phyloP scores from a whole-genome alignment of 768 basidiomycete species.

The Mycena pura region DNA sequence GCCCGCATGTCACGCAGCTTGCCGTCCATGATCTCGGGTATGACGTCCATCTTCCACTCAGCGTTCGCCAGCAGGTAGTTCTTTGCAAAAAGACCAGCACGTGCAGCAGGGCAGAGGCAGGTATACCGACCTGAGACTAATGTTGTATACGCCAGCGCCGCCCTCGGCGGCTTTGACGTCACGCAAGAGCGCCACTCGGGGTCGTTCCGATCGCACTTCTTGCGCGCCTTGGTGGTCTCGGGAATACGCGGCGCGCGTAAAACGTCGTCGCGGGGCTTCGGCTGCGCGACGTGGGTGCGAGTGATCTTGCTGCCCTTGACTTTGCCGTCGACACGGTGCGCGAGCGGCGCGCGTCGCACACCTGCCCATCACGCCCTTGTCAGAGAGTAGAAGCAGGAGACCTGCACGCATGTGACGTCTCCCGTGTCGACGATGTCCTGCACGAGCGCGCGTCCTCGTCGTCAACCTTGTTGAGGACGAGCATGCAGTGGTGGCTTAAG shows the following conservation, averaged over 20 bases:
- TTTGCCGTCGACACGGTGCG: constrained; percentile 93
- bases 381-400: constrained; percentile 95
- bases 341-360: constrained; percentile 94
- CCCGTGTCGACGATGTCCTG: constrained; percentile 85
- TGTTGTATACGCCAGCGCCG: constrained; percentile 89
- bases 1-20: no score
- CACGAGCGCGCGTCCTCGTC: constrained; percentile 80
- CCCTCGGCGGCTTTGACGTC: constrained; percentile 89
- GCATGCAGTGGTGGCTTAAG: no score
- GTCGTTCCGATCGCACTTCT: constrained; percentile 88
- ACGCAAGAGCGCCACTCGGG: constrained; percentile 78
- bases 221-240: constrained; percentile 74
- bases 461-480: constrained; percentile 99
- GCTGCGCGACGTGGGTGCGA: constrained; percentile 94
- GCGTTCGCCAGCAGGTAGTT: constrained; percentile 88
- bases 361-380: constrained; percentile 98
- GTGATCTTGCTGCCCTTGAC: constrained; percentile 94
- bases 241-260: constrained; percentile 90
- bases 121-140: constrained; percentile 85
- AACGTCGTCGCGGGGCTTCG: constrained; percentile 89
- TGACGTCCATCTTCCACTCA: constrained; percentile 93
- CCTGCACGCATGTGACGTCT: constrained; percentile 77
- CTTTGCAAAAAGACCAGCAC: constrained; percentile 55
- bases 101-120: not conserved
- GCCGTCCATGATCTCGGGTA: constrained; percentile 98